Evolutionary conservation across 139 green algal genomes (phyloP).

Genomic region (Ettlia oleoabundans): DNA sequence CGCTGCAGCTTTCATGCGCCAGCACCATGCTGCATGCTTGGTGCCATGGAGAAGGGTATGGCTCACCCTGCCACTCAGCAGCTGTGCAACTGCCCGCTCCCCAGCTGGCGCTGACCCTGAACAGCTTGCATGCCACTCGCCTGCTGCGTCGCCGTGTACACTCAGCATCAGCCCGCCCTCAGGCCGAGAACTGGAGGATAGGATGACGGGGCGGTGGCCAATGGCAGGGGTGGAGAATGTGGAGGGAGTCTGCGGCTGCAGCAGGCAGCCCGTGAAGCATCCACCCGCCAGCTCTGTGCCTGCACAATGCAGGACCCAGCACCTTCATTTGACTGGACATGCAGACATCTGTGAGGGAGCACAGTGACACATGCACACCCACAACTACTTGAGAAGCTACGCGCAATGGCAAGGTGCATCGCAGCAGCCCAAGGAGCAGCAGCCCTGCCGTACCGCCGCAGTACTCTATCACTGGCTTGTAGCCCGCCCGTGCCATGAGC

Average conservation of each 20-base stretch:
- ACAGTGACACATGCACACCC: too few species aligned
- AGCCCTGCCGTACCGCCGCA: conserved; percentile 66
- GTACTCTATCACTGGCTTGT: conserved; percentile 93
- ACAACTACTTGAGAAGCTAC: too few species aligned
- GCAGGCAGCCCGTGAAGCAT: conserved; percentile 74
- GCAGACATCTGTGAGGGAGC: not conserved
- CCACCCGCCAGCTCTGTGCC: conserved; percentile 93
- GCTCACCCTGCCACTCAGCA: too few species aligned
- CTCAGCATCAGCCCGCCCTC: not conserved
- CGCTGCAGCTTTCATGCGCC: not conserved
- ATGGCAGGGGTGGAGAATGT: conserved; percentile 77
- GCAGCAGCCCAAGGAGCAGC: too few species aligned
- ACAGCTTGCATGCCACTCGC: not conserved
- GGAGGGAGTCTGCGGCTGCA: conserved; percentile 80
- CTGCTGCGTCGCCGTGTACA: conserved; percentile 21
- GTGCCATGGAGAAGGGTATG: too few species aligned
- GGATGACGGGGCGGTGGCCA: conserved; percentile 52
- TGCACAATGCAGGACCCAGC: not conserved
- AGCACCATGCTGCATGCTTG: too few species aligned
- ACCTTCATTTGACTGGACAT: not conserved
- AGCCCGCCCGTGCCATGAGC: conserved; percentile 67
- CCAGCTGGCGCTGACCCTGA: too few species aligned
- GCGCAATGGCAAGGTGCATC: too few species aligned
- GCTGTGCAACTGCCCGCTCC: too few species aligned
- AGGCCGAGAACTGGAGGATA: conserved; percentile 23